These are phyloP conservation scores for Sporobolomyces pararoseus DNA, from an alignment of 768 basidiomycete genomes.

Conservation along the genomic window DNA sequence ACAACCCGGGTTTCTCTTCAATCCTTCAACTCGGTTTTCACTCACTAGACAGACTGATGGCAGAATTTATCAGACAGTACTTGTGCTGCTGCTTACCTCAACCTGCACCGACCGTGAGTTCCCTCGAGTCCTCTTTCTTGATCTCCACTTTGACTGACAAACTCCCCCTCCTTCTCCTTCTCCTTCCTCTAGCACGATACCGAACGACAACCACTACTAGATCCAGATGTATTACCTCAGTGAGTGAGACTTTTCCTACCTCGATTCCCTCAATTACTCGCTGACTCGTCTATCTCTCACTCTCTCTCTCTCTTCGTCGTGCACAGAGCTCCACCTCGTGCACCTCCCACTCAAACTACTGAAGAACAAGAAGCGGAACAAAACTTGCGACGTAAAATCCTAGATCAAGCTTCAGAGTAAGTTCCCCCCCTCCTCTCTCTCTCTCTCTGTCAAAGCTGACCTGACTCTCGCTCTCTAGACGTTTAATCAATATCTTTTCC, in stretches of 20 bases:
- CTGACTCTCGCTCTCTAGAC: background rate
- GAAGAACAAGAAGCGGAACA: conserved; percentile 21
- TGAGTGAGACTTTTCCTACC: background rate
- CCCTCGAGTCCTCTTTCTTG: background rate
- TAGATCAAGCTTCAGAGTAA: conserved; percentile 17
- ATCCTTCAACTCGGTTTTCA: no score
- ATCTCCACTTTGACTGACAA: background rate
- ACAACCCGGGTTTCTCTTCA: no score
- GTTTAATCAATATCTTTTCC: conserved; percentile 26
- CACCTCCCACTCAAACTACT: background rate
- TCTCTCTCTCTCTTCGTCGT: background rate
- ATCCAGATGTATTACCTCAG: conserved; percentile 33
- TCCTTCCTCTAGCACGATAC: background rate
- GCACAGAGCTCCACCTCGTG: conserved; percentile 28
- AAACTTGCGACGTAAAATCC: background rate
- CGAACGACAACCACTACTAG: conserved; percentile 22
- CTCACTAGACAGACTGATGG: no score
- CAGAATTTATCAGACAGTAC: background rate
- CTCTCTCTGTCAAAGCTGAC: background rate
- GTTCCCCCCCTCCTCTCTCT: background rate
- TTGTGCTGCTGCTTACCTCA: conserved; percentile 26
- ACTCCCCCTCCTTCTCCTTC: background rate
- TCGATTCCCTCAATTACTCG: background rate
- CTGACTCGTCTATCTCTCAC: background rate
- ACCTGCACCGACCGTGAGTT: background rate